Evolutionary conservation across 2,329 filamentous ascomycete species (phyloP).

Genomic region (Exophiala alcalophila): DNA sequence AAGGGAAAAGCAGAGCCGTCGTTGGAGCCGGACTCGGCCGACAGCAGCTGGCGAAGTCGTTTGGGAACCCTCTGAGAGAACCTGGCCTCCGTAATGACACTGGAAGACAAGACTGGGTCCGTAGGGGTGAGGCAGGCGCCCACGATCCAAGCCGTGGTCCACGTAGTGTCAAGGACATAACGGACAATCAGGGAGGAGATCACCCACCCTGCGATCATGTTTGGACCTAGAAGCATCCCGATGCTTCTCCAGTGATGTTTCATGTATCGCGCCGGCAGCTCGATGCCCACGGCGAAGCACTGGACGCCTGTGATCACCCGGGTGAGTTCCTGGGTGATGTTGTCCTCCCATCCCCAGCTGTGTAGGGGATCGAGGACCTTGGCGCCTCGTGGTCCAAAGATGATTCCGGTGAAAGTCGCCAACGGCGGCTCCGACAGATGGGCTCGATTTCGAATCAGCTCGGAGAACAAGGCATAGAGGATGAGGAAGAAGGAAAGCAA

Average conservation of each 20-base stretch:
- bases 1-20: conserved; percentile 56
- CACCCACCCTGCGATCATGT: conserved; percentile 62
- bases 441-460: conserved; percentile 57
- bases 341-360: conserved; percentile 78
- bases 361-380: conserved; percentile 69
- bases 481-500: conserved; percentile 58
- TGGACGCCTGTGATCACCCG: conserved; percentile 87
- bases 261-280: conserved; percentile 73
- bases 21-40: conserved; percentile 56
- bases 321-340: conserved; percentile 84
- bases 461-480: conserved; percentile 58
- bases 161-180: conserved; percentile 46
- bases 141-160: conserved; percentile 50
- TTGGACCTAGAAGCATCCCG: conserved; percentile 49
- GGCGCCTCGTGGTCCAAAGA: conserved; percentile 81
- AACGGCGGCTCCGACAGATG: conserved; percentile 59
- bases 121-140: conserved; percentile 57
- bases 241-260: conserved; percentile 52
- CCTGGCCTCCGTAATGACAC: conserved; percentile 52
- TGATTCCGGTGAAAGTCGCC: conserved; percentile 80
- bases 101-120: conserved; percentile 55
- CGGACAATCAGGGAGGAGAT: conserved; percentile 48
- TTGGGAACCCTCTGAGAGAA: conserved; percentile 54
- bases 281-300: conserved; percentile 87
- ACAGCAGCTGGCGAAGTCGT: conserved; percentile 51